A percentile compares a stretch with the other conserved stretches of the same genome.
Evolutionary conservation across 1,284 basidiomycete genomes (phyloP).

Genomic region (Moniliella sp.): DNA sequence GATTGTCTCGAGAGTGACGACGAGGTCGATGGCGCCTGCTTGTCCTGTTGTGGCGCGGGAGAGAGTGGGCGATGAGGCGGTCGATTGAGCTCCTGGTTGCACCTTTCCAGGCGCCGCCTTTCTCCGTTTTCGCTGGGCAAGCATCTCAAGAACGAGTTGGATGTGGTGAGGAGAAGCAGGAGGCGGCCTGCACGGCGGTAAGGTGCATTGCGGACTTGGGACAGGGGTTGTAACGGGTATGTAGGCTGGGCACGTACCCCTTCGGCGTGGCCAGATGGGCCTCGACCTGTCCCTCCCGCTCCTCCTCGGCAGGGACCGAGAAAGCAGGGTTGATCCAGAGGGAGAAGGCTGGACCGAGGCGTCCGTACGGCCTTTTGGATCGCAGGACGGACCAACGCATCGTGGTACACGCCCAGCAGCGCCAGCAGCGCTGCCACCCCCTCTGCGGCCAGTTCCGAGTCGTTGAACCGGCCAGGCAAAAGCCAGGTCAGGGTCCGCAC

Average conservation of each 20-base stretch:
- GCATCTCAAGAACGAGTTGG: constrained; percentile 35
- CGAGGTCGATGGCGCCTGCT: constrained; percentile 1
- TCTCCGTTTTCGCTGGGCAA: constrained; percentile 27
- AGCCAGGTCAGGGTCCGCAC: constrained; percentile 78
- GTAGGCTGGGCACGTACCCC: constrained; percentile 27
- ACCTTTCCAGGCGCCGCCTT: constrained; percentile 31
- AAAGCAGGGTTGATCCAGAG: not conserved
- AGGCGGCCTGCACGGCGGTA: constrained; percentile 28
- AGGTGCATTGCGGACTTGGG: constrained; percentile 13
- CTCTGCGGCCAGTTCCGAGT: constrained; percentile 50
- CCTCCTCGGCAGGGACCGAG: too few species aligned
- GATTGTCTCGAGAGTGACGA: not conserved
- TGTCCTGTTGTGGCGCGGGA: too few species aligned
- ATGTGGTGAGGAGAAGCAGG: constrained; percentile 29
- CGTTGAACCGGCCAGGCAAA: constrained; percentile 79
- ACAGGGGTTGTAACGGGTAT: constrained; percentile 35
- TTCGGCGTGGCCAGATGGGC: too few species aligned
- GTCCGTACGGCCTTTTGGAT: not conserved
- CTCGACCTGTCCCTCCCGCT: too few species aligned
- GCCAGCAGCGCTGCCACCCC: constrained; percentile 33
- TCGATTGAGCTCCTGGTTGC: constrained; percentile 33
- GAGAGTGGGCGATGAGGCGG: too few species aligned
- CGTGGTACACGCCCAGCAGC: constrained; percentile 36
- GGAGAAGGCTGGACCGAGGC: not conserved
- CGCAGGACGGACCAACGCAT: constrained; percentile 27